A percentile compares a stretch with the other conserved stretches of the same genome.
These are phyloP conservation scores for Albugo candida DNA, from an alignment of 352 stramenopile genomes.

Conservation along the genomic window DNA sequence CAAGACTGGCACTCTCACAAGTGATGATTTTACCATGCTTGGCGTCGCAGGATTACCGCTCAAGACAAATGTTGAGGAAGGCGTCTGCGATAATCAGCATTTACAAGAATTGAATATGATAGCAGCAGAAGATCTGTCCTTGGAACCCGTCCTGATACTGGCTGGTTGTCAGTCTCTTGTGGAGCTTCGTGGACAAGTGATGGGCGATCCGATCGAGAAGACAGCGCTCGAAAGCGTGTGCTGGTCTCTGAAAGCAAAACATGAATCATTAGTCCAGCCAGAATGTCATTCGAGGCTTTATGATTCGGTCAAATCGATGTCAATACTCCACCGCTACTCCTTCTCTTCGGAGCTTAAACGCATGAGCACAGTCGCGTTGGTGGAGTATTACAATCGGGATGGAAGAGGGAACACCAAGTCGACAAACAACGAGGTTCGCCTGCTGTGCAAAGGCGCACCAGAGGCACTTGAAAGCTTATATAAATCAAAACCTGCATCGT, in stretches of 20 bases:
- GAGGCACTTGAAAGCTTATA: slow-evolving; percentile 77
- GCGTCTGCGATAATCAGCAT: not conserved
- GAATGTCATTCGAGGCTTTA: slow-evolving; percentile 8
- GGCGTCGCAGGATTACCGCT: slow-evolving; percentile 15
- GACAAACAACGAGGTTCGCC: slow-evolving; percentile 14
- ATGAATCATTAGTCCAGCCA: not conserved
- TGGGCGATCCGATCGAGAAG: slow-evolving; percentile 89
- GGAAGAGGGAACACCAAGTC: slow-evolving; percentile 10
- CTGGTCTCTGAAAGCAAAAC: slow-evolving; percentile 11
- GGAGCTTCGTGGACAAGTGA: slow-evolving; percentile 62
- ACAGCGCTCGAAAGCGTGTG: slow-evolving; percentile 78
- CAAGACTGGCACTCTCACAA: slow-evolving; percentile 92
- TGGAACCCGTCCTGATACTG: slow-evolving; percentile 21
- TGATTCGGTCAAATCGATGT: slow-evolving; percentile 15
- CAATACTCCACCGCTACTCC: slow-evolving; percentile 67
- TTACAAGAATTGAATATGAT: slow-evolving; percentile 15
- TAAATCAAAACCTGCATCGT: slow-evolving; percentile 46
- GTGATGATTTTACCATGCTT: slow-evolving; percentile 68
- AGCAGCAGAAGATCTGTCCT: slow-evolving; percentile 12
- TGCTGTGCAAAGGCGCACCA: slow-evolving; percentile 88
- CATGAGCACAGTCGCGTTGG: slow-evolving; percentile 77
- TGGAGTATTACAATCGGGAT: slow-evolving; percentile 1
- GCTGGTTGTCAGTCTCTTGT: slow-evolving; percentile 86
- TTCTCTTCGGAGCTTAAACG: slow-evolving; percentile 83
- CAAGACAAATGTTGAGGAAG: not conserved